Conservation (phyloP, 1,284 basidiomycete genomes). For the Prillingera fragicola region DNA sequence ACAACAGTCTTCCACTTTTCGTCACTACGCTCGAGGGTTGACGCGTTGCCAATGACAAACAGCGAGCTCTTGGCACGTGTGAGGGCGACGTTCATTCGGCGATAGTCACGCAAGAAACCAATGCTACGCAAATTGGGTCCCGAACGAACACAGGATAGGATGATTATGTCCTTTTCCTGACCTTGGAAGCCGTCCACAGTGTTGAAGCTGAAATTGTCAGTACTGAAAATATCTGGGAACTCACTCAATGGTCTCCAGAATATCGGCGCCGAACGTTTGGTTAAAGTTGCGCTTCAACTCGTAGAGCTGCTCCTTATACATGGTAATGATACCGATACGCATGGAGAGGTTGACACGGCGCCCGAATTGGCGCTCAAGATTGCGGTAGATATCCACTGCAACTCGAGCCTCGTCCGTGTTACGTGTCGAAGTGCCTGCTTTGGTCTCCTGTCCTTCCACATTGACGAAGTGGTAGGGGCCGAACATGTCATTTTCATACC, state of each 20-base stretch:
- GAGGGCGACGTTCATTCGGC: constrained; percentile 95
- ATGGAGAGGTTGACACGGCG: constrained; percentile 61
- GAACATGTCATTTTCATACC: constrained; percentile 77
- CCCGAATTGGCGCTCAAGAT: constrained; percentile 64
- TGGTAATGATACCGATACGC: constrained; percentile 83
- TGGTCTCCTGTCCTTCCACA: constrained; percentile 52
- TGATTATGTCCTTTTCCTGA: constrained; percentile 95
- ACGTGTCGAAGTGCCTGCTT: constrained; percentile 65
- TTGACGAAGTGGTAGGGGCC: constrained; percentile 89
- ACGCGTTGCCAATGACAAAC: constrained; percentile 85
- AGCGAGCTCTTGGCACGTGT: constrained; percentile 92
- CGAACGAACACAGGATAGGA: constrained; percentile 86
- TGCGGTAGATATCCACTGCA: constrained; percentile 72
- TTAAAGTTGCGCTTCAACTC: constrained; percentile 71
- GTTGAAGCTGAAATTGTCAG: constrained; percentile 60
- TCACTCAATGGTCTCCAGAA: constrained; percentile 66
- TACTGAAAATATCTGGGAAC: constrained; percentile 10
- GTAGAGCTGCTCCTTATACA: constrained; percentile 87
- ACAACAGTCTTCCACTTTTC: constrained; percentile 73
- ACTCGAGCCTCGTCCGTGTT: constrained; percentile 73
- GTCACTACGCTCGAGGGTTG: constrained; percentile 80
- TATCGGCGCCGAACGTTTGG: constrained; percentile 65
- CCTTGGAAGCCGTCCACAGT: constrained; percentile 98
- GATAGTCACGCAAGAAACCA: constrained; percentile 78
- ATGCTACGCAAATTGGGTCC: constrained; percentile 72